Percentiles rank a stretch among this genome's conserved stretches.
Conservation (phyloP, 78 protist genomes). For the Corallochytrium limacisporum region DNA sequence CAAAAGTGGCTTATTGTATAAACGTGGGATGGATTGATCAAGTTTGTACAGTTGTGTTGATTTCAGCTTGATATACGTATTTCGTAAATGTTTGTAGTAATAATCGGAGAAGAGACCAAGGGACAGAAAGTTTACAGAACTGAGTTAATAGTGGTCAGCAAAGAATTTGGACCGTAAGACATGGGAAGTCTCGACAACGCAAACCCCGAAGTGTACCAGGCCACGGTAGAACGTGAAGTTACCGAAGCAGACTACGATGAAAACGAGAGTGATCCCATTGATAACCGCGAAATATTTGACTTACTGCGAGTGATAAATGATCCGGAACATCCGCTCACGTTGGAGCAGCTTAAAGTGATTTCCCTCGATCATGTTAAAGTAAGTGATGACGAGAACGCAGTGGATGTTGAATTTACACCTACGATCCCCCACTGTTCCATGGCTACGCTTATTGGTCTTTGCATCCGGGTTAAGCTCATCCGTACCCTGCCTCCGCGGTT, state of each 20-base stretch:
- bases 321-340: slow-evolving; percentile 74
- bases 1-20: no score
- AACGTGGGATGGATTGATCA: no score
- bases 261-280: slow-evolving; percentile 16
- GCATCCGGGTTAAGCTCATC: slow-evolving; percentile 8
- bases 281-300: slow-evolving; percentile 29
- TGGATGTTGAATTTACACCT: slow-evolving; percentile 26
- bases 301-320: slow-evolving; percentile 50
- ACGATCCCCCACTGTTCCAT: slow-evolving; percentile 55
- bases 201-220: neutral
- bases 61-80: no score
- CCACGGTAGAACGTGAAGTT: neutral
- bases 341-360: slow-evolving; percentile 51
- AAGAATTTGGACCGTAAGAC: no score
- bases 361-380: neutral
- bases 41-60: no score
- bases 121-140: no score
- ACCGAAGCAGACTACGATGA: slow-evolving; percentile 6
- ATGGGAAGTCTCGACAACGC: neutral
- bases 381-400: neutral
- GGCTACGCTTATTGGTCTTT: slow-evolving; percentile 53
- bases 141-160: no score
- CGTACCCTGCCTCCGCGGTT: neutral
- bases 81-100: no score
- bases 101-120: no score